A percentile compares a stretch with the other conserved stretches of the same genome.
Conservation (phyloP, 768 basidiomycete species). For the Tricholomella constricta region DNA sequence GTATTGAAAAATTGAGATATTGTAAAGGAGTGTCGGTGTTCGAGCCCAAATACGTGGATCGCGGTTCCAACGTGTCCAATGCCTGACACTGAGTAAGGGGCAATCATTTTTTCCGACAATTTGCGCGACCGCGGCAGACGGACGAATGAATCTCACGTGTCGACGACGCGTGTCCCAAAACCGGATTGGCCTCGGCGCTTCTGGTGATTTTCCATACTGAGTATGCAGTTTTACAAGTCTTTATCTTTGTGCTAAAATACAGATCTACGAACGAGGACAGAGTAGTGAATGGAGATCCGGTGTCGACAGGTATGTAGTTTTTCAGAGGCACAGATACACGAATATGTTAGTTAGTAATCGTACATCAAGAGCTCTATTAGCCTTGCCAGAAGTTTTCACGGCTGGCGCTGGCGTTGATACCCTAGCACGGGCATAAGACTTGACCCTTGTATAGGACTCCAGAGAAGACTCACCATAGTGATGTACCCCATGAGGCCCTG, state of each 20-base stretch:
- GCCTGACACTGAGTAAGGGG: background rate
- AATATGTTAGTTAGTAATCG: background rate
- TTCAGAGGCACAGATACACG: background rate
- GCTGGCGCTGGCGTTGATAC: constrained; percentile 41
- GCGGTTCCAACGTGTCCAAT: background rate
- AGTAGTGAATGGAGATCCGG: too few species aligned
- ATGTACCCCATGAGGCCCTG: constrained; percentile 58
- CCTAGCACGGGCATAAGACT: constrained; percentile 24
- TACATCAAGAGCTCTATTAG: constrained; percentile 12
- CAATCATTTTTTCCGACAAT: background rate
- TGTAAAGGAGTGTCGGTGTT: too few species aligned
- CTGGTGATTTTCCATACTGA: too few species aligned
- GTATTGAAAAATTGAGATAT: too few species aligned
- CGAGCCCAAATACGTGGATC: too few species aligned
- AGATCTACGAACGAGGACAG: too few species aligned
- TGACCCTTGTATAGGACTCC: background rate
- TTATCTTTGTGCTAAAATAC: too few species aligned
- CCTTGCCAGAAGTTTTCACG: constrained; percentile 40
- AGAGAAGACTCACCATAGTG: constrained; percentile 45
- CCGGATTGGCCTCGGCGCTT: background rate
- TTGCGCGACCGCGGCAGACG: constrained; percentile 1
- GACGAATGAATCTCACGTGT: background rate
- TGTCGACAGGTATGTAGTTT: background rate
- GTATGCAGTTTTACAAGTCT: too few species aligned
- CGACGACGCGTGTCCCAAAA: background rate